Conservation (phyloP, 2,329 filamentous ascomycete genomes). For the Epichloe hybrida region DNA sequence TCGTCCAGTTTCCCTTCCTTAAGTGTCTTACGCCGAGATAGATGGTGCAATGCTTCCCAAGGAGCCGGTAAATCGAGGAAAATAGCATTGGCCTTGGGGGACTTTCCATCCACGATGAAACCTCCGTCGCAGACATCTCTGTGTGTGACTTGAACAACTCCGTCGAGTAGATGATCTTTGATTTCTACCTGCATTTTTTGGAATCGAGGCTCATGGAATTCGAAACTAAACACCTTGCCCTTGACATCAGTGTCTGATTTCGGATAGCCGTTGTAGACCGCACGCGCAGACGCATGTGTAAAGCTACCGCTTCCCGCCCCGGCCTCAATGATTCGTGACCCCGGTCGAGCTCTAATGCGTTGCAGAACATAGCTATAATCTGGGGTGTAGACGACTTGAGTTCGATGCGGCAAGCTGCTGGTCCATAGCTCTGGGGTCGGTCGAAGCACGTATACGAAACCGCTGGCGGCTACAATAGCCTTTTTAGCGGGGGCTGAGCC, state of each 20-base stretch:
- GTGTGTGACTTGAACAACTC: slow-evolving; percentile 58
- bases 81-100: slow-evolving; percentile 56
- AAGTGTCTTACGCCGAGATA: slow-evolving; percentile 39
- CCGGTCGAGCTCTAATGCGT: slow-evolving; percentile 59
- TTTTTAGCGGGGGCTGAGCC: slow-evolving; percentile 28
- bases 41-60: slow-evolving; percentile 64
- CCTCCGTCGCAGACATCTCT: slow-evolving; percentile 68
- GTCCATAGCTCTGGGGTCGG: slow-evolving; percentile 79
- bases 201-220: slow-evolving; percentile 64
- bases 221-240: slow-evolving; percentile 70
- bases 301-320: slow-evolving; percentile 75
- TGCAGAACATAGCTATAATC: slow-evolving; percentile 79
- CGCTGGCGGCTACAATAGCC: slow-evolving; percentile 42
- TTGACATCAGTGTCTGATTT: slow-evolving; percentile 26
- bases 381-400: slow-evolving; percentile 76
- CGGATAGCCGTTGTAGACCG: slow-evolving; percentile 61
- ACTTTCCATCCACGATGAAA: slow-evolving; percentile 48
- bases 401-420: slow-evolving; percentile 63
- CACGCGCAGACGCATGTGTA: slow-evolving; percentile 63
- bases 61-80: slow-evolving; percentile 74
- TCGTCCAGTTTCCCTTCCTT: slow-evolving; percentile 13
- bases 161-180: slow-evolving; percentile 49
- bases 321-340: slow-evolving; percentile 63
- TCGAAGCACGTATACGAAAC: slow-evolving; percentile 66
- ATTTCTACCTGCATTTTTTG: slow-evolving; percentile 60